These are phyloP conservation scores for Spatholobus suberectus DNA, from an alignment of 306 rosid genomes.

Conservation along the genomic window DNA sequence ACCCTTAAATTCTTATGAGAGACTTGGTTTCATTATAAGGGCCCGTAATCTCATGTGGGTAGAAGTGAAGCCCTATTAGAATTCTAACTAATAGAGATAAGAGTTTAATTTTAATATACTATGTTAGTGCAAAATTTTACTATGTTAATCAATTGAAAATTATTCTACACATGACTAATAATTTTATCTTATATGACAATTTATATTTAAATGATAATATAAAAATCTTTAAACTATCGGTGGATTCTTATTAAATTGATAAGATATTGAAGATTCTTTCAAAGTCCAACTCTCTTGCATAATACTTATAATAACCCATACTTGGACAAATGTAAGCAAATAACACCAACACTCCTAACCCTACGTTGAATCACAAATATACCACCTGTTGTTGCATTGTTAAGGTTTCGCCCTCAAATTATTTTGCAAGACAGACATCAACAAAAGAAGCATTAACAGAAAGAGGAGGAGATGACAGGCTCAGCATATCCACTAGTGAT, in stretches of 20 bases:
- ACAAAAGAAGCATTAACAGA: not conserved
- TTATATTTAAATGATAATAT: too few relatives aligned
- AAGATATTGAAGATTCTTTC: too few relatives aligned
- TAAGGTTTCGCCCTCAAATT: conserved; percentile 14
- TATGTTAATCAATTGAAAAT: too few relatives aligned
- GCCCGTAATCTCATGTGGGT: not conserved
- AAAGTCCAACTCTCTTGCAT: too few relatives aligned
- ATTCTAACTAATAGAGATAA: not conserved
- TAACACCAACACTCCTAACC: not conserved
- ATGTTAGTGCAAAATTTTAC: too few relatives aligned
- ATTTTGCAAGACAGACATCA: not conserved
- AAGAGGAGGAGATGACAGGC: conserved; percentile 42
- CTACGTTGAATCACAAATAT: not conserved
- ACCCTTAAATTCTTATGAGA: not conserved
- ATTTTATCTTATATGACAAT: too few relatives aligned
- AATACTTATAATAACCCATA: not conserved
- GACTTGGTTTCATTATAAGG: not conserved
- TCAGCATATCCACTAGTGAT: conserved; percentile 49
- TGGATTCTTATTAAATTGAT: too few relatives aligned
- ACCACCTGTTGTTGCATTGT: not conserved
- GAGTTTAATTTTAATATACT: too few relatives aligned
- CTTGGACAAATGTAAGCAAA: not conserved
- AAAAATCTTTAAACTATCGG: too few relatives aligned
- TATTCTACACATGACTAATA: too few relatives aligned
- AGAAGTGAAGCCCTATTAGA: not conserved